Percentiles rank a stretch among this genome's conserved stretches.
These are phyloP conservation scores for Penicillium goetzii DNA, from an alignment of 495 filamentous ascomycete species.

Conservation along the genomic window DNA sequence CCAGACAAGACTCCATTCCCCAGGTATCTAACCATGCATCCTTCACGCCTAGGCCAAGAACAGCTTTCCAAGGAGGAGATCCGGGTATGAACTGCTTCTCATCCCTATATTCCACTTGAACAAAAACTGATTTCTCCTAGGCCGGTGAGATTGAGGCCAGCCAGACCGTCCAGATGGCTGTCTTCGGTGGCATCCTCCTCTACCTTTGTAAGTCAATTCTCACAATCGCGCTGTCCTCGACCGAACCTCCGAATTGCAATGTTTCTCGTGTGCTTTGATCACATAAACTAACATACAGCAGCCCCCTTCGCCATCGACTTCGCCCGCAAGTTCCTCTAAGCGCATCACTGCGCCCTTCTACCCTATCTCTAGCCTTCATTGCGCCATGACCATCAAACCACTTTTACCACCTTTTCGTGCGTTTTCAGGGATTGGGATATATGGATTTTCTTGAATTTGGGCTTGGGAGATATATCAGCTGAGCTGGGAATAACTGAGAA, in stretches of 20 bases:
- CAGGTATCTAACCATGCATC: constrained; percentile 1
- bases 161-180: constrained; percentile 64
- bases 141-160: constrained; percentile 72
- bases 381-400: constrained; percentile 10
- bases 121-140: constrained; percentile 28
- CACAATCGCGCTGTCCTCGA: constrained; percentile 4
- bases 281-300: constrained; percentile 32
- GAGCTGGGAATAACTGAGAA: neutral
- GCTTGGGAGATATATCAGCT: constrained; percentile 5
- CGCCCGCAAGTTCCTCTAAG: constrained; percentile 73
- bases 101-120: neutral
- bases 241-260: constrained; percentile 4
- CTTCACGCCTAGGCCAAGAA: constrained; percentile 41
- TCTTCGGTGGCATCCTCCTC: constrained; percentile 66
- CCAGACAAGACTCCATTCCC: neutral
- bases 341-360: constrained; percentile 8
- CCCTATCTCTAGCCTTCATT: constrained; percentile 8
- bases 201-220: constrained; percentile 76
- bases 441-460: constrained; percentile 12
- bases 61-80: constrained; percentile 54
- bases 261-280: neutral
- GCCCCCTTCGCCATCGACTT: constrained; percentile 85
- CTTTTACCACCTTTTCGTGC: constrained; percentile 14
- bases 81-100: constrained; percentile 36
- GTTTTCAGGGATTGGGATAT: constrained; percentile 10